Percentiles rank a stretch among this genome's conserved stretches.
Conservation (phyloP, 148 eudicot genomes). For the Spergularia marina region DNA sequence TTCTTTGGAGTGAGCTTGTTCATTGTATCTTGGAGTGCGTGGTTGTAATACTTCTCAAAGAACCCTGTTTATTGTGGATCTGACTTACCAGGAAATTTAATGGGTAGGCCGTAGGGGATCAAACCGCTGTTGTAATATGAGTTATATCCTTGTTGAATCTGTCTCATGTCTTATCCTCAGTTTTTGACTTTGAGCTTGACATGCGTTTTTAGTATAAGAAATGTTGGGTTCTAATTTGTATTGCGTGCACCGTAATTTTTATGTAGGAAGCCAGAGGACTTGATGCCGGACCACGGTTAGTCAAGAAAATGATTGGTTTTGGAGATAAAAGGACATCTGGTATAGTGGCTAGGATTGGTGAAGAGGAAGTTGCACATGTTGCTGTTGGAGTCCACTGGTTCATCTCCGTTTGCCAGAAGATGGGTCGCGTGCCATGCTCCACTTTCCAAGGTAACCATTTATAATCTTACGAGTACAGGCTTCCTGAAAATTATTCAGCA, state of each 20-base stretch:
- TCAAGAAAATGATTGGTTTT: conserved; percentile 71
- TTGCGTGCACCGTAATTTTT: background rate
- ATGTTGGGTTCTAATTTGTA: background rate
- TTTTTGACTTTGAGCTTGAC: background rate
- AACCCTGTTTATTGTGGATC: too few relatives aligned
- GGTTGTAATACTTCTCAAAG: too few relatives aligned
- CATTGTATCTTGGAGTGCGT: too few relatives aligned
- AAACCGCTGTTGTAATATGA: too few relatives aligned
- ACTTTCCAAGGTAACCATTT: conserved; percentile 60
- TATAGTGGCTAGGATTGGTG: conserved; percentile 75
- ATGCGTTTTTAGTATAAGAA: background rate
- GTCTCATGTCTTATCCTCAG: background rate
- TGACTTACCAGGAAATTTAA: too few relatives aligned
- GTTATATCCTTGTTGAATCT: too few relatives aligned
- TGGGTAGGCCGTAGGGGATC: too few relatives aligned
- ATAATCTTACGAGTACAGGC: background rate
- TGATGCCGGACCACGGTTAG: conserved; percentile 96
- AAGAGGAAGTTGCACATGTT: conserved; percentile 95
- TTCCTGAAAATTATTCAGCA: too few relatives aligned
- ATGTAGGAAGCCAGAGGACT: conserved; percentile 93
- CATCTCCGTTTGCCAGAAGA: conserved; percentile 65
- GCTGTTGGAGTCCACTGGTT: conserved; percentile 97
- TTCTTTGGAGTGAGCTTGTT: too few relatives aligned
- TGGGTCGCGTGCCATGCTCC: conserved; percentile 69
- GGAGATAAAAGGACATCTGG: conserved; percentile 80